phyloP scores from a whole-genome alignment of 495 filamentous ascomycete genomes.

The Ramalina peruviana region DNA sequence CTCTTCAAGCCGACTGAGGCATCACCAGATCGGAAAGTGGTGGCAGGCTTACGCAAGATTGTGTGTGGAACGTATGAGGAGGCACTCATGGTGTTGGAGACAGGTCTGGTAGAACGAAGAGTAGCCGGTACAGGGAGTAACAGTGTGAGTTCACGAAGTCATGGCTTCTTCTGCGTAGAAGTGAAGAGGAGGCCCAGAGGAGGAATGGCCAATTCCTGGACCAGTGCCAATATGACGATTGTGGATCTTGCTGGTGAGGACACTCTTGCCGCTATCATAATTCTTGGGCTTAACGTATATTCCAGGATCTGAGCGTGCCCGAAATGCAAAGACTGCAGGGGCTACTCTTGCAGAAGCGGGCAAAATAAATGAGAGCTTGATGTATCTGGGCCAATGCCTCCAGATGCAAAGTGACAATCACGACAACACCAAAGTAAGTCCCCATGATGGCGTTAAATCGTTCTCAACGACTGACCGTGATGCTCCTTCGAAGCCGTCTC shows the following conservation, averaged over 20 bases:
- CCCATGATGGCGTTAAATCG: background rate
- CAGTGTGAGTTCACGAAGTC: slow-evolving; percentile 74
- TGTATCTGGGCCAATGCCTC: slow-evolving; percentile 95
- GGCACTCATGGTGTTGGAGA: slow-evolving; percentile 80
- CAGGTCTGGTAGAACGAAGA: slow-evolving; percentile 72
- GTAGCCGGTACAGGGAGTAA: slow-evolving; percentile 87
- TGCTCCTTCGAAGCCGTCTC: slow-evolving; percentile 36
- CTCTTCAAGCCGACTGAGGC: slow-evolving; percentile 80
- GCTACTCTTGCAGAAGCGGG: slow-evolving; percentile 88
- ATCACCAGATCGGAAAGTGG: slow-evolving; percentile 76
- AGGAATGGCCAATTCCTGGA: slow-evolving; percentile 50
- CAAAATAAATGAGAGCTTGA: slow-evolving; percentile 93
- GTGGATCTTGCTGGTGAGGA: slow-evolving; percentile 73
- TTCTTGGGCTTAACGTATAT: background rate
- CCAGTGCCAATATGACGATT: slow-evolving; percentile 68
- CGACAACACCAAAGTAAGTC: slow-evolving; percentile 55
- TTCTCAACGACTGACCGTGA: background rate
- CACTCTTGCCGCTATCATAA: background rate
- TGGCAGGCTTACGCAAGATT: slow-evolving; percentile 82
- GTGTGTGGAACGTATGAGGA: slow-evolving; percentile 75
- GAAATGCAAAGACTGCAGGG: slow-evolving; percentile 85
- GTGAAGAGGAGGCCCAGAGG: slow-evolving; percentile 65
- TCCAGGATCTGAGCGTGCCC: slow-evolving; percentile 70
- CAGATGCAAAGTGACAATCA: slow-evolving; percentile 83
- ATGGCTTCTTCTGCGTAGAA: slow-evolving; percentile 94